Percentiles rank a stretch among this genome's conserved stretches.
phyloP scores from a whole-genome alignment of 2,329 filamentous ascomycete genomes.

The Fusarium xylarioides region DNA sequence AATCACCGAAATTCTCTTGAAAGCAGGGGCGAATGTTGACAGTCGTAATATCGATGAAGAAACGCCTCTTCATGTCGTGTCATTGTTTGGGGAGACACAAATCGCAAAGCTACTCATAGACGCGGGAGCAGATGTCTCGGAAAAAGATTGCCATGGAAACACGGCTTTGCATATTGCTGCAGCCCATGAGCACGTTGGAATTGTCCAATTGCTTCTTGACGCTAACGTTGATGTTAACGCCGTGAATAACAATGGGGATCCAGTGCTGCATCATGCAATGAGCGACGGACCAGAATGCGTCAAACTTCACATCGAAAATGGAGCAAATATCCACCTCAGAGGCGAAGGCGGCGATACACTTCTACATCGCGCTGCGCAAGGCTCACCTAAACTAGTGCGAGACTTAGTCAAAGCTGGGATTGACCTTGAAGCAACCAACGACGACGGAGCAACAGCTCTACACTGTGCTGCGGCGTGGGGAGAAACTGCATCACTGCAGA shows the following conservation, averaged over 20 bases:
- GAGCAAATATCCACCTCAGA: fast-evolving
- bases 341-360: neutral
- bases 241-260: neutral
- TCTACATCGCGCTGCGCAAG: neutral
- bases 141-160: neutral
- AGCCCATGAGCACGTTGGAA: neutral
- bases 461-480: neutral
- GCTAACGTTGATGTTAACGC: neutral
- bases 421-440: neutral
- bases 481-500: neutral
- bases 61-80: neutral
- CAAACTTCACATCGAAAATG: fast-evolving
- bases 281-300: neutral
- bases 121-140: neutral
- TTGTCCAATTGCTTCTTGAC: neutral
- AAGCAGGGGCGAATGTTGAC: neutral
- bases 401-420: neutral
- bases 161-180: neutral
- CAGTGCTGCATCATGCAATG: neutral
- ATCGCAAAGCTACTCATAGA: neutral
- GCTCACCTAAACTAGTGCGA: neutral
- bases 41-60: neutral
- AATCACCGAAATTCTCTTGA: neutral
- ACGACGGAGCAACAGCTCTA: neutral
- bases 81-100: neutral